Conservation (phyloP, 768 basidiomycete species). For the Strobilomyces echinocephalus region DNA sequence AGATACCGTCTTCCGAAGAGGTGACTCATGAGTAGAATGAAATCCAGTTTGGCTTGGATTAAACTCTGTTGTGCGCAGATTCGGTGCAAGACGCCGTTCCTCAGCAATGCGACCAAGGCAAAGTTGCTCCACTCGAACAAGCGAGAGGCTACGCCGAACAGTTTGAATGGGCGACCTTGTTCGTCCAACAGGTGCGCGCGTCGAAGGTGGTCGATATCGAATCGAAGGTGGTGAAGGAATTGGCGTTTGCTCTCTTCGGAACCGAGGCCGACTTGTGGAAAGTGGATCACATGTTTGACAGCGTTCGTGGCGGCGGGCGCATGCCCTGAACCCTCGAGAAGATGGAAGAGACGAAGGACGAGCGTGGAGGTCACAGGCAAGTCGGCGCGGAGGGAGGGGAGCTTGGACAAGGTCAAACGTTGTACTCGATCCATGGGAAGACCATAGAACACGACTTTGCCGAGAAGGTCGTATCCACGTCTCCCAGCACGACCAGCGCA, state of each 20-base stretch:
- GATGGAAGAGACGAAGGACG: constrained; percentile 57
- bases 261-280: constrained; percentile 56
- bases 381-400: constrained; percentile 56
- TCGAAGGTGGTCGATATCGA: constrained; percentile 67
- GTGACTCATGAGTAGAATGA: constrained; percentile 56
- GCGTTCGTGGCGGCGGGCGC: constrained; percentile 45
- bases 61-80: constrained; percentile 43
- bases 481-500: constrained; percentile 71
- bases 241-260: constrained; percentile 53
- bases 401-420: constrained; percentile 56
- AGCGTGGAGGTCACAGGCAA: constrained; percentile 69
- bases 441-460: constrained; percentile 72
- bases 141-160: constrained; percentile 50
- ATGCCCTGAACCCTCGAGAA: constrained; percentile 56
- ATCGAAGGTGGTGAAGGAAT: constrained; percentile 60
- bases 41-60: constrained; percentile 42
- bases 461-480: constrained; percentile 63
- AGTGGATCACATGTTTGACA: constrained; percentile 46
- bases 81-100: constrained; percentile 52
- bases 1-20: constrained; percentile 61
- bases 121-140: constrained; percentile 68
- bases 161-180: constrained; percentile 52
- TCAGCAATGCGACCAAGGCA: constrained; percentile 55
- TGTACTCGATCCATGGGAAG: constrained; percentile 59
- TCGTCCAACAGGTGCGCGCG: constrained; percentile 50